Percentiles rank a stretch among this genome's conserved stretches.
phyloP scores from a whole-genome alignment of 1,284 basidiomycete genomes.

The Ganoderma sp. region DNA sequence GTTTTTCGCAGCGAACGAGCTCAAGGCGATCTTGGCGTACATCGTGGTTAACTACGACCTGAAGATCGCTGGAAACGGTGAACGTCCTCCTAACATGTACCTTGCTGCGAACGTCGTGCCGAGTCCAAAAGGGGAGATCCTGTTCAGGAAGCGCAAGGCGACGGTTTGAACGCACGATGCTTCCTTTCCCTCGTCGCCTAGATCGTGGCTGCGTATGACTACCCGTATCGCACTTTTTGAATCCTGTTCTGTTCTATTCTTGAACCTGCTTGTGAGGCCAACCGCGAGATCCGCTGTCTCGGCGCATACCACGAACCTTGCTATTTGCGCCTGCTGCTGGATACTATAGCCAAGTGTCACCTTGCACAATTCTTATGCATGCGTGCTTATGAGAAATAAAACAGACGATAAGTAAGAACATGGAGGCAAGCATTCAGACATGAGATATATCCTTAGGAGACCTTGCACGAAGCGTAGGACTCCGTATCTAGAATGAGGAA shows the following conservation, averaged over 20 bases:
- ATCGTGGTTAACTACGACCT: conserved; percentile 54
- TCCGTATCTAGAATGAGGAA: too few species aligned
- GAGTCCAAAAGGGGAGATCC: conserved; percentile 13
- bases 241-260: background rate
- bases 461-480: too few species aligned
- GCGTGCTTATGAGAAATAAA: too few species aligned
- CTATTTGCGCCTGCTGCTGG: background rate
- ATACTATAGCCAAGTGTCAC: too few species aligned
- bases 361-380: too few species aligned
- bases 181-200: background rate
- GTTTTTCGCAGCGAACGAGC: conserved; percentile 53
- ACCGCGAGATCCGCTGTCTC: background rate
- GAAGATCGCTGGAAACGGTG: conserved; percentile 44
- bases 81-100: conserved; percentile 33
- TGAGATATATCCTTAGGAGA: too few species aligned
- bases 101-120: conserved; percentile 14
- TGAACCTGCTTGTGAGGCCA: background rate
- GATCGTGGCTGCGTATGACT: background rate
- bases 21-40: conserved; percentile 54
- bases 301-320: background rate
- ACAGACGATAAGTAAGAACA: too few species aligned
- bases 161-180: background rate
- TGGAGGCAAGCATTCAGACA: too few species aligned
- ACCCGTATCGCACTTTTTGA: background rate
- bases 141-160: conserved; percentile 25